These are phyloP conservation scores for Penicillium salamii DNA, from an alignment of 495 filamentous ascomycete species.

Conservation along the genomic window DNA sequence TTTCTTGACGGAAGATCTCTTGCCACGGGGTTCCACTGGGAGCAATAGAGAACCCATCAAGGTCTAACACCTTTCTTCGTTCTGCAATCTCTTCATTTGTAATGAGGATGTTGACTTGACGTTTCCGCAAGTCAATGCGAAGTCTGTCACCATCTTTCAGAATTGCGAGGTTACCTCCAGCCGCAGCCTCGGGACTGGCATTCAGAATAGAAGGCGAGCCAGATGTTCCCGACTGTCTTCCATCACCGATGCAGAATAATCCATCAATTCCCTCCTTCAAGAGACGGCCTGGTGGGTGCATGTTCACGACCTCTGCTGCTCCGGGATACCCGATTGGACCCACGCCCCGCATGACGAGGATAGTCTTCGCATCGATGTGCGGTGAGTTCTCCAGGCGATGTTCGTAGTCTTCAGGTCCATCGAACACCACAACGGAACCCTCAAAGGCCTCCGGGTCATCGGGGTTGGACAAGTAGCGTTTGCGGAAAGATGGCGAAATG, in stretches of 20 bases:
- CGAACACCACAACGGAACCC: conserved; percentile 48
- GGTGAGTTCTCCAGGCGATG: conserved; percentile 44
- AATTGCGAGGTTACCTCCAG: conserved; percentile 55
- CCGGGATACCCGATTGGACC: conserved; percentile 55
- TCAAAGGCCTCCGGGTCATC: conserved; percentile 53
- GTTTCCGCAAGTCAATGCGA: conserved; percentile 53
- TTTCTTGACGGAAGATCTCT: conserved; percentile 50
- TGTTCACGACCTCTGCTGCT: conserved; percentile 56
- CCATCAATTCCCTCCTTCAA: conserved; percentile 47
- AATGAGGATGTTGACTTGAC: conserved; percentile 52
- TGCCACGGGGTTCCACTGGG: conserved; percentile 45
- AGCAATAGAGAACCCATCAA: conserved; percentile 24
- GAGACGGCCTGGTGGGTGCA: conserved; percentile 49
- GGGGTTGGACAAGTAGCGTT: conserved; percentile 47
- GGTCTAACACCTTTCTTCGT: conserved; percentile 51
- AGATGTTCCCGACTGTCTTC: conserved; percentile 55
- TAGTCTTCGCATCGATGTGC: conserved; percentile 45
- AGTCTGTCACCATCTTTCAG: conserved; percentile 53
- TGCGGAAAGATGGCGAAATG: conserved; percentile 46
- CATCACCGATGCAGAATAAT: conserved; percentile 55
- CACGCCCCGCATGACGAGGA: conserved; percentile 53
- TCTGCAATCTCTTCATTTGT: conserved; percentile 59
- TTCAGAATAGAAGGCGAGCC: conserved; percentile 54
- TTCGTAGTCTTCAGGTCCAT: conserved; percentile 54
- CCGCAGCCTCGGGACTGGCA: conserved; percentile 58